A percentile compares a stretch with the other conserved stretches of the same genome.
These are phyloP conservation scores for Amylocystis lapponica DNA, from an alignment of 768 basidiomycete genomes.

Conservation along the genomic window DNA sequence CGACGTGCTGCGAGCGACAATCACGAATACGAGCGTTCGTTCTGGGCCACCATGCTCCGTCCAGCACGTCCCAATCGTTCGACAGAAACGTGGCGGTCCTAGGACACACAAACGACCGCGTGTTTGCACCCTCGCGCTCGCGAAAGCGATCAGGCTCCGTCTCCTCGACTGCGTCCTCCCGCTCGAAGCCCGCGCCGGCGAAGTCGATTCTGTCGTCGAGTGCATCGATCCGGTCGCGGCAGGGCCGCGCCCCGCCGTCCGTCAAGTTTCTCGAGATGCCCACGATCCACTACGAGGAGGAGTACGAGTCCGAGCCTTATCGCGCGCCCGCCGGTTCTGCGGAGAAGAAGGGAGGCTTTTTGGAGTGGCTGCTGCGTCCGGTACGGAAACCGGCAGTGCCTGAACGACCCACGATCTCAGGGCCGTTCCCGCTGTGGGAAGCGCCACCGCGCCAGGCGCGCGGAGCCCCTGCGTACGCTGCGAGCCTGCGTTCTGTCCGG, in stretches of 20 bases:
- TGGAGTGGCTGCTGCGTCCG: slow-evolving; percentile 6
- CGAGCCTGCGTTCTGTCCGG: slow-evolving; percentile 21
- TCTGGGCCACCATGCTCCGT: slow-evolving; percentile 35
- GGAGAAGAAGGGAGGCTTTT: slow-evolving; percentile 5
- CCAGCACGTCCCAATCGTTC: slow-evolving; percentile 15
- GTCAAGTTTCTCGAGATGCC: slow-evolving; percentile 70
- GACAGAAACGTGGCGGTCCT: slow-evolving; percentile 12
- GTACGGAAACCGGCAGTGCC: slow-evolving; percentile 13
- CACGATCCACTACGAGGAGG: slow-evolving; percentile 46
- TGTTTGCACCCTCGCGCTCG: slow-evolving; percentile 18
- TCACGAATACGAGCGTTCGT: slow-evolving; percentile 17
- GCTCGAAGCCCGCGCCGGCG: slow-evolving; percentile 29
- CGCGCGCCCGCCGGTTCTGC: background rate
- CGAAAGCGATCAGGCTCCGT: slow-evolving; percentile 33
- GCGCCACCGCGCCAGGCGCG: slow-evolving; percentile 10
- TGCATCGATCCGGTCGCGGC: slow-evolving; percentile 35
- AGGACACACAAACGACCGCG: slow-evolving; percentile 12
- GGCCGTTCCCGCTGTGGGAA: slow-evolving; percentile 28
- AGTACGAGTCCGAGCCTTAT: slow-evolving; percentile 12
- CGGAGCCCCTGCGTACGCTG: slow-evolving; percentile 8
- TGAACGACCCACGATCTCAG: slow-evolving; percentile 26
- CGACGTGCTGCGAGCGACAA: slow-evolving; percentile 12
- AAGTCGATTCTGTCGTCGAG: slow-evolving; percentile 56
- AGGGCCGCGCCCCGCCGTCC: slow-evolving; percentile 34
- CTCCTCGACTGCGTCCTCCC: slow-evolving; percentile 24